phyloP scores from a whole-genome alignment of 2,329 filamentous ascomycete species.

The Xylaria sp. region DNA sequence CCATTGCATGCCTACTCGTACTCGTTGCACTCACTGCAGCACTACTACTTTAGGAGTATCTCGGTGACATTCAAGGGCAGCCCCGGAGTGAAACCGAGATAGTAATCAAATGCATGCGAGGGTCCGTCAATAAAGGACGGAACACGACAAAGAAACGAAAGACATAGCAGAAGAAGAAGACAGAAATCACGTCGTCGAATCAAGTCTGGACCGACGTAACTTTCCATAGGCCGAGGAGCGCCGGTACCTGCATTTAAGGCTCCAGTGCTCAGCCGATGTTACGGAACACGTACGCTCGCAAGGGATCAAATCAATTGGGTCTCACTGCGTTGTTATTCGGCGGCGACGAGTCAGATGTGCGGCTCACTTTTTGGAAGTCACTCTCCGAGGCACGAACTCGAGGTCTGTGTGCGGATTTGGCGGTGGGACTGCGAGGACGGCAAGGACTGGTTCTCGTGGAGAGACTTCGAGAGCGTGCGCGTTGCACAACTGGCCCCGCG shows the following conservation, averaged over 20 bases:
- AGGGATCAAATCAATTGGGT: neutral
- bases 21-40: neutral
- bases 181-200: neutral
- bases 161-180: neutral
- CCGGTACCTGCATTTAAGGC: too few relatives aligned
- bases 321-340: neutral
- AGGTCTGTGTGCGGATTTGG: neutral
- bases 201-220: too few relatives aligned
- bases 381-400: neutral
- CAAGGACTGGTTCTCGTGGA: neutral
- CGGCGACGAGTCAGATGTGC: too few relatives aligned
- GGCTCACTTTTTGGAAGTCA: too few relatives aligned
- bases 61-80: conserved; percentile 15
- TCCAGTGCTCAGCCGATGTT: neutral
- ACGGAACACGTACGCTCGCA: neutral
- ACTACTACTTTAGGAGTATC: neutral
- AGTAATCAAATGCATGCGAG: conserved; percentile 2
- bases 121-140: neutral
- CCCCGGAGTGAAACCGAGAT: conserved; percentile 20
- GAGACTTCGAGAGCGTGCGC: neutral
- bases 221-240: too few relatives aligned
- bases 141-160: neutral
- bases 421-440: neutral
- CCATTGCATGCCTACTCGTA: neutral
- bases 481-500: neutral